Base-by-base conservation (phyloP, 2,329 filamentous ascomycete genomes). In the Penicillium sp. region DNA sequence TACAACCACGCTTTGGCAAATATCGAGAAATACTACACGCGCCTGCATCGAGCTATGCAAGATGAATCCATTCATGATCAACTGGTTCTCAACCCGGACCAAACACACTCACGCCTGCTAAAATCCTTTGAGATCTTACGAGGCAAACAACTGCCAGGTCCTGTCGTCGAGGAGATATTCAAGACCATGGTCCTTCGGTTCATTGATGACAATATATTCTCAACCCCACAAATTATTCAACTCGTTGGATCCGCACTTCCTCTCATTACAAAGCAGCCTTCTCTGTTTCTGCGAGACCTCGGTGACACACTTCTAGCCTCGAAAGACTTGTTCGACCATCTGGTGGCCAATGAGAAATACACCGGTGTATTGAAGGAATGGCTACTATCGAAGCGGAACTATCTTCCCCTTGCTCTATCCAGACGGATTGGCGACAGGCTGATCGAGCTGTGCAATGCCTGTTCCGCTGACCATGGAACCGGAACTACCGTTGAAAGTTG, bases 161-260 rank as follows among this genome's bases (percentile, higher is more conserved):
- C 48, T 4, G 30, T 55, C 10, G 40, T 53, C 16, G 56, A 58
- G 8, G 41, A 40, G 18, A 47, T 59, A 7, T 51, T 54, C 45
- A 53, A 50, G 19, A 19, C 35, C 16, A 40, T 59, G n/a, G 40
- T 61, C 7, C 19, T 55, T 7, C 42, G 36, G 2, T 44, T 61
- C 1, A 26, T 61, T 16, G 42, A 50, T 16, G 51, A 50, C 4
- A 39, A 47, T 10, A 36, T 57, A 2, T 43, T 59, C 7, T 49
- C 58, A 2, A 27, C 35, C 1, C 11, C 44, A 2, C 56, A 57
- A 26, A 23, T 44, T 1, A 23, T 47, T 32, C 35, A 54, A 32
- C 53, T 61, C 6, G 45, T 54, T 13, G 56, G 58, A 18, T 44
- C 51, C 8, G 50, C 42, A 4, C 51, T 61, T 3, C 56, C 56